Evolutionary conservation across 306 rosid species (phyloP), one percentile per base, ranked within the genome.

Genomic region (Prunus mume): DNA sequence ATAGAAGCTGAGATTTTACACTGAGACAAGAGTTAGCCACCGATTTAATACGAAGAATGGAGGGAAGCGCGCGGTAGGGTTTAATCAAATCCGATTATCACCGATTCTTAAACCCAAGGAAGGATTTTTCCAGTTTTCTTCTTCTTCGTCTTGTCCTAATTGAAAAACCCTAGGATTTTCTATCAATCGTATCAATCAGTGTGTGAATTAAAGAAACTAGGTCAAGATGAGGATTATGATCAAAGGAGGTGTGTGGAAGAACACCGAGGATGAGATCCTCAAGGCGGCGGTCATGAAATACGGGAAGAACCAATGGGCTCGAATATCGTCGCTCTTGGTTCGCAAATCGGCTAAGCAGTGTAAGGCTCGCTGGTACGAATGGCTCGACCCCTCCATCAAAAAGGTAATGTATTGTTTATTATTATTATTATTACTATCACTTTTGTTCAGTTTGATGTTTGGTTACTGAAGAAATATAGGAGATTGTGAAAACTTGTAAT

Each of bases 301-400:
- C 79, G 96, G 98, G 3, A 91, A 93, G 70, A 93, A 93, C 80
- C 97, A 93, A 65, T 93, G 98, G 98, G 98, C 97, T 82, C 93
- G 98, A 22, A 93, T 93, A 65, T 93, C 98, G 8, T 93, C 98
- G 22, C 97, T 91, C 9, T 88, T 93, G 17, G 97, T 93, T 64
- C 97, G 98, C 68, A 93, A 93, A 84, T 93, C 98, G 14, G 98
- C 98, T 6, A 93, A 93, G 72, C 98, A 93, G 86, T 93, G 98
- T 43, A 93, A 93, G 73, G 98, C 98, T 85, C 97, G 97, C 65
- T 93, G 97, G 98, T 93, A 93, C 9, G 97, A 93, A 80, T 91
- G 98, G 97, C 97, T 93, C 68, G 97, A 93, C 68, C 96, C 98
- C 76, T 93, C 98, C 70, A 93, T 93, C 47, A 93, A 93, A 79